Evolutionary conservation across 2,329 filamentous ascomycete species (phyloP).

Genomic region (Thelonectria rubi): DNA sequence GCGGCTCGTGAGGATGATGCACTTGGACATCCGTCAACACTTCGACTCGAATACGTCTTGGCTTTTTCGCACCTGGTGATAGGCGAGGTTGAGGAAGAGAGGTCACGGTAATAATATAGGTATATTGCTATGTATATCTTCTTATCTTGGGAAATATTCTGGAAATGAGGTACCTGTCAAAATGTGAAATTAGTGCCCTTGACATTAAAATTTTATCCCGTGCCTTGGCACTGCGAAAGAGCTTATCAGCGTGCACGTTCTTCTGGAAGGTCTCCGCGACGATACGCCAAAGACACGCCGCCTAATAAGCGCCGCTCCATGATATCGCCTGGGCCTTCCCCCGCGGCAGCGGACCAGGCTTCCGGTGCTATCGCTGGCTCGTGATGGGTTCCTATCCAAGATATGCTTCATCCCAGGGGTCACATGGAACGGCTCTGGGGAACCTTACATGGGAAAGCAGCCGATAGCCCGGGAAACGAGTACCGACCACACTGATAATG

Average conservation of each 20-base stretch:
- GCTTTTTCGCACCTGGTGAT: constrained; percentile 16
- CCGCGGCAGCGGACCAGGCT: background rate
- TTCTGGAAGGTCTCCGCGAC: background rate
- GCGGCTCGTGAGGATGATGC: constrained; percentile 15
- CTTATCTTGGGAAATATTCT: no score
- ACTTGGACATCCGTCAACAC: constrained; percentile 1
- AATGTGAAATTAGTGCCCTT: no score
- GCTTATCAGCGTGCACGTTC: no score
- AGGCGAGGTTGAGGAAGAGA: constrained; percentile 16
- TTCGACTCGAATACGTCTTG: background rate
- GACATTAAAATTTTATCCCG: no score
- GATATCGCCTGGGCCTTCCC: background rate
- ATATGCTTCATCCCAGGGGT: background rate
- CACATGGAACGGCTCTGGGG: background rate
- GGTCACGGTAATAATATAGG: no score
- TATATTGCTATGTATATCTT: no score
- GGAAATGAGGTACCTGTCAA: no score
- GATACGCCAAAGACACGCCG: background rate
- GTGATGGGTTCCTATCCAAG: background rate
- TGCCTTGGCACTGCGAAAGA: no score
- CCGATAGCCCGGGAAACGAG: background rate
- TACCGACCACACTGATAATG: background rate
- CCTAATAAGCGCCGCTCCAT: background rate
- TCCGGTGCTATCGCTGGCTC: background rate
- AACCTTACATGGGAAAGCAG: background rate